These are phyloP conservation scores for Umbelopsis ramanniana DNA, from an alignment of 192 early-diverging fungal species.

Conservation along the genomic window DNA sequence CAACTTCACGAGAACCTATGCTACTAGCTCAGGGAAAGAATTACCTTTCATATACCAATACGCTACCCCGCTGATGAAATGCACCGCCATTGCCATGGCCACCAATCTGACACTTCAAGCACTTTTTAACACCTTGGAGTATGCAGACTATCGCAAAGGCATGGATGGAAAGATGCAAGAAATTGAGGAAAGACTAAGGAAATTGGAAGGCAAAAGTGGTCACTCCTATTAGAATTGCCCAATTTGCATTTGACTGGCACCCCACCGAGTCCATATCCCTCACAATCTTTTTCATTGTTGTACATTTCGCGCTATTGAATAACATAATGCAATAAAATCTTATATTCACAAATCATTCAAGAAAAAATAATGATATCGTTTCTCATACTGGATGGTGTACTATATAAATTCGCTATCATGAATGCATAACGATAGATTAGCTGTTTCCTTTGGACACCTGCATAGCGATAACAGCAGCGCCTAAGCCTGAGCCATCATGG, in stretches of 20 bases:
- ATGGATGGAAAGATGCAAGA: slow-evolving; percentile 25
- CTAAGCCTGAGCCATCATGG: slow-evolving; percentile 85
- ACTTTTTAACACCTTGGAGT: slow-evolving; percentile 37
- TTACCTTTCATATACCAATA: slow-evolving; percentile 31
- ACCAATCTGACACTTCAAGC: slow-evolving; percentile 35
- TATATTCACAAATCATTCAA: background rate
- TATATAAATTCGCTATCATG: too few species aligned
- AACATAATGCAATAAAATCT: too few species aligned
- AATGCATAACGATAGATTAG: background rate
- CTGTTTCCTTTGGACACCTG: slow-evolving; percentile 43
- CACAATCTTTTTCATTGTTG: too few species aligned
- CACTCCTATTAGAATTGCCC: too few species aligned
- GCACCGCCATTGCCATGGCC: slow-evolving; percentile 32
- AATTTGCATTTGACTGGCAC: too few species aligned
- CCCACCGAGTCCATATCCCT: too few species aligned
- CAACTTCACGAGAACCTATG: background rate
- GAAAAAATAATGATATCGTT: too few species aligned
- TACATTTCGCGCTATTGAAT: too few species aligned
- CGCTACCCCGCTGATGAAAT: slow-evolving; percentile 40
- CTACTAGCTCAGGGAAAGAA: background rate
- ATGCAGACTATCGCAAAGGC: slow-evolving; percentile 38
- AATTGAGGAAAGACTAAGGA: slow-evolving; percentile 33
- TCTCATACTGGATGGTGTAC: too few species aligned
- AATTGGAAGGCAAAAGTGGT: slow-evolving; percentile 17
- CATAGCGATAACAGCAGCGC: slow-evolving; percentile 60